Evolutionary conservation across 352 stramenopile genomes (phyloP).

Genomic region (Pythium vanterpoolii): DNA sequence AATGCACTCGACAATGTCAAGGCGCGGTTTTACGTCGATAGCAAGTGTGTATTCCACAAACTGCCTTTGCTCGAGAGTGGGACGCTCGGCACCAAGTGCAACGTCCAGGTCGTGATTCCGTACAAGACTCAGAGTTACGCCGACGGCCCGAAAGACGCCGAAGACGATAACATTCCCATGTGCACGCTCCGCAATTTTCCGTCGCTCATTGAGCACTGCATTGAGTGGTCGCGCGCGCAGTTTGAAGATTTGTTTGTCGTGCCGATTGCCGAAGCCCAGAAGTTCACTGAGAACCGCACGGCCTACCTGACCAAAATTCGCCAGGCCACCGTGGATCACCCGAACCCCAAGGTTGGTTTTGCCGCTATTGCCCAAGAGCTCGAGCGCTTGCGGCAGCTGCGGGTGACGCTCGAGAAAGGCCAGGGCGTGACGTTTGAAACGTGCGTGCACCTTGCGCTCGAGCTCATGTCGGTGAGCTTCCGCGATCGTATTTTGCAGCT

Average conservation of each 20-base stretch:
- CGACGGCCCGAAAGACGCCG: conserved; percentile 94
- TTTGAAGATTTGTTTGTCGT: conserved; percentile 86
- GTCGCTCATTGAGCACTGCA: conserved; percentile 95
- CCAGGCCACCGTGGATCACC: conserved; percentile 65
- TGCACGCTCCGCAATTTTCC: conserved; percentile 99
- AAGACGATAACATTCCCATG: conserved; percentile 98
- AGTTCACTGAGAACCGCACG: conserved; percentile 72
- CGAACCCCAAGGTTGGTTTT: conserved; percentile 63
- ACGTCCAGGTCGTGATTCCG: conserved; percentile 90
- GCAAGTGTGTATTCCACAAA: conserved; percentile 97
- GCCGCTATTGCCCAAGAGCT: conserved; percentile 72
- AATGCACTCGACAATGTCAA: conserved; percentile 99
- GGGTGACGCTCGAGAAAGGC: conserved; percentile 50
- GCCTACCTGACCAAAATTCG: conserved; percentile 78
- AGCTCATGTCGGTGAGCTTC: conserved; percentile 78
- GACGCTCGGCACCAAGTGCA: conserved; percentile 98
- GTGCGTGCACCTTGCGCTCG: conserved; percentile 65
- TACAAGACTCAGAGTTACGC: conserved; percentile 94
- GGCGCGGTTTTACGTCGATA: conserved; percentile 97
- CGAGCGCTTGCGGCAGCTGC: conserved; percentile 57
- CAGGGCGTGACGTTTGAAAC: conserved; percentile 62
- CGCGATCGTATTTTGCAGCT: conserved; percentile 89
- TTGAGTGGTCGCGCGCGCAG: conserved; percentile 96
- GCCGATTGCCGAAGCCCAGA: conserved; percentile 78
- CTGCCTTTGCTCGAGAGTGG: conserved; percentile 96